Evolutionary conservation across 306 rosid species (phyloP).

Genomic region (Cucumis hystrix): DNA sequence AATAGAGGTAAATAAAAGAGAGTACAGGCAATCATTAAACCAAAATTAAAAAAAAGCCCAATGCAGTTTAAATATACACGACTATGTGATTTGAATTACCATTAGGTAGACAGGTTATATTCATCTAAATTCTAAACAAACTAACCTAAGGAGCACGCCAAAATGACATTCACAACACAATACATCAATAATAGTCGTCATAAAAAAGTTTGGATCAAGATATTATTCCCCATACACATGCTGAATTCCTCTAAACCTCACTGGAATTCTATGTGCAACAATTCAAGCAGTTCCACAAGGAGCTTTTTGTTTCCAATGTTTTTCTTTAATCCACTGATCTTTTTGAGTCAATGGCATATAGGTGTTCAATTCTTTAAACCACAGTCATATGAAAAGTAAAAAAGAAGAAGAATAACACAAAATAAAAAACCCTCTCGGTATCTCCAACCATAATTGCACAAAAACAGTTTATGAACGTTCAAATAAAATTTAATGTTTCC

Average conservation of each 20-base stretch:
- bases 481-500: not conserved
- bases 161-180: not conserved
- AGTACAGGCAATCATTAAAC: not conserved
- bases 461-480: not conserved
- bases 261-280: not conserved
- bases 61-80: not conserved
- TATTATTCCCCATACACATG: not conserved
- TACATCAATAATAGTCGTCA: not conserved
- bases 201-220: not conserved
- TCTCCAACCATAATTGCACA: not conserved
- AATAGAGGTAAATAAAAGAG: not conserved
- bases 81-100: not conserved
- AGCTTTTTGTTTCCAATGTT: not conserved
- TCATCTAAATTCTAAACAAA: not conserved
- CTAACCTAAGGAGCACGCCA: not conserved
- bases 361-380: not conserved
- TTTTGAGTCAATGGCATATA: not conserved
- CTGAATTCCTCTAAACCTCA: not conserved
- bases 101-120: not conserved
- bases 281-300: not conserved
- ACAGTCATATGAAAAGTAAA: not conserved
- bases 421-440: not conserved
- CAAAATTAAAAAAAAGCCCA: not conserved
- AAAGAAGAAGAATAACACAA: not conserved
- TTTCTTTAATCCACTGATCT: not conserved